phyloP scores from a whole-genome alignment of 768 basidiomycete genomes.

The Paxillus involutus region DNA sequence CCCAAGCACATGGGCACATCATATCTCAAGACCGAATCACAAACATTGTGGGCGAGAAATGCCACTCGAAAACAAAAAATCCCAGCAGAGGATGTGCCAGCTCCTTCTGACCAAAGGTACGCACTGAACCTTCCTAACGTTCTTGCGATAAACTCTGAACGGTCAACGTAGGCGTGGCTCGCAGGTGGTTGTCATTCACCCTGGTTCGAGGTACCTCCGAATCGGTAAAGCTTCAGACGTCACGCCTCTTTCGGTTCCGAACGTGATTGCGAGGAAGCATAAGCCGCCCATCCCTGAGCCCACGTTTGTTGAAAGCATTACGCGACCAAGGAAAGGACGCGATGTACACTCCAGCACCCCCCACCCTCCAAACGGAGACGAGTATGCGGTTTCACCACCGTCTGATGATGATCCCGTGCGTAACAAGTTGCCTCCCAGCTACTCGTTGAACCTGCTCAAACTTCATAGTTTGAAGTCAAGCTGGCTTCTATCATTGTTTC shows the following conservation, averaged over 20 bases:
- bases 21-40: constrained; percentile 76
- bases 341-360: constrained; percentile 18
- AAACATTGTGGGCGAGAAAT: constrained; percentile 75
- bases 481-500: constrained; percentile 70
- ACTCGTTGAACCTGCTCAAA: constrained; percentile 1
- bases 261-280: constrained; percentile 70
- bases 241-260: constrained; percentile 63
- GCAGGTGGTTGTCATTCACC: constrained; percentile 77
- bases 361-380: constrained; percentile 40
- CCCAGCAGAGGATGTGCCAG: constrained; percentile 37
- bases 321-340: constrained; percentile 49
- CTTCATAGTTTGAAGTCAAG: constrained; percentile 68
- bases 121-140: constrained; percentile 7
- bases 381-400: constrained; percentile 44
- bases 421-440: constrained; percentile 1
- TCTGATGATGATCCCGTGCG: constrained; percentile 70
- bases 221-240: constrained; percentile 80
- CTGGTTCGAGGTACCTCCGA: constrained; percentile 70
- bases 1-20: constrained; percentile 78
- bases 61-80: constrained; percentile 52
- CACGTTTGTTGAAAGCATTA: constrained; percentile 48
- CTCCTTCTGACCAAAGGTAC: constrained; percentile 49
- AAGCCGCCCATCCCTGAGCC: constrained; percentile 44
- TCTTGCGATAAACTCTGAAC: constrained; percentile 29
- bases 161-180: constrained; percentile 61